These are phyloP conservation scores for Brassica balearica DNA, from an alignment of 441 rosid species.

Conservation along the genomic window DNA sequence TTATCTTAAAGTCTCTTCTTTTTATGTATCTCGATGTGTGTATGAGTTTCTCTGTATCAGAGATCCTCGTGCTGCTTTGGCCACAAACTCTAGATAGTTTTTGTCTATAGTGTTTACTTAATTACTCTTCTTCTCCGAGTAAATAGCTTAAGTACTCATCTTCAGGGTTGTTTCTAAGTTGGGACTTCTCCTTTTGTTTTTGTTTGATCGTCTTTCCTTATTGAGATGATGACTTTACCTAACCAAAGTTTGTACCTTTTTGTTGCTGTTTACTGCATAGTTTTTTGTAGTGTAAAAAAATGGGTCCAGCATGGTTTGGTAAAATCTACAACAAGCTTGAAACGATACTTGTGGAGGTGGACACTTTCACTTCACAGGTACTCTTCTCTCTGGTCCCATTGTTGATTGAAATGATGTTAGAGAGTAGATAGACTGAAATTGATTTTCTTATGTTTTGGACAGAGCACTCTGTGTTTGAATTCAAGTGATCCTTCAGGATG, in stretches of 20 bases:
- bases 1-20: constrained; percentile 27
- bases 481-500: constrained; percentile 51
- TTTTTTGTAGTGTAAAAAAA: constrained; percentile 33
- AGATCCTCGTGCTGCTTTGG: constrained; percentile 26
- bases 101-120: background rate
- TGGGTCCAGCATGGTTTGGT: constrained; percentile 73
- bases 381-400: background rate
- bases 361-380: constrained; percentile 41
- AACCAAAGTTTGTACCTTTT: constrained; percentile 12
- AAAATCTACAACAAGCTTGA: constrained; percentile 73
- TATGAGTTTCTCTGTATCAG: constrained; percentile 3
- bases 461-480: constrained; percentile 62
- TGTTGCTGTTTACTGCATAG: background rate
- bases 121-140: constrained; percentile 1
- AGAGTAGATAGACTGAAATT: constrained; percentile 1
- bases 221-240: background rate
- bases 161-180: constrained; percentile 26
- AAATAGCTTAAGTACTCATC: background rate
- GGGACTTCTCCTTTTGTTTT: background rate
- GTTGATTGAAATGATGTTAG: background rate
- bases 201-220: constrained; percentile 3
- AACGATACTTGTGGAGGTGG: constrained; percentile 68
- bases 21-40: constrained; percentile 16
- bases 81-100: constrained; percentile 17
- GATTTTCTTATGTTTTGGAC: constrained; percentile 25